These are phyloP conservation scores for Cystoderma amianthinum DNA, from an alignment of 768 basidiomycete species.

Conservation along the genomic window DNA sequence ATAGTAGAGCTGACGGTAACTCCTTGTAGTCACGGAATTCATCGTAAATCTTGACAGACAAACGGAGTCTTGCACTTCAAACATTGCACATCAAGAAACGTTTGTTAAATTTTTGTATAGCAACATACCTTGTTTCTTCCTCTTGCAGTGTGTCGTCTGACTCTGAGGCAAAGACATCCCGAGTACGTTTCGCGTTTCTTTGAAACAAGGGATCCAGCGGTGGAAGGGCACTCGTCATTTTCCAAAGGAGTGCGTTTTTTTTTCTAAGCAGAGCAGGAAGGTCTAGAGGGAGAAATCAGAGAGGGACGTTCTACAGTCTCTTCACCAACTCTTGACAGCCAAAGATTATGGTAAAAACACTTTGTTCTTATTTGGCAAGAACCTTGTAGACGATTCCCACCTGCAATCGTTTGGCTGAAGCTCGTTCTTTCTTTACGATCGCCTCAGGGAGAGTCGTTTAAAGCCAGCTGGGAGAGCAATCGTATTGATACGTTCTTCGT, in stretches of 20 bases:
- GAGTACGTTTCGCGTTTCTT: slow-evolving; percentile 63
- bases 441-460: no score
- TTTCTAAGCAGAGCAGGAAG: not conserved
- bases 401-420: no score
- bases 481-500: no score
- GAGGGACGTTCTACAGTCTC: no score
- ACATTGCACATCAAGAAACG: no score
- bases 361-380: slow-evolving; percentile 12
- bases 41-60: slow-evolving; percentile 82
- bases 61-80: slow-evolving; percentile 56
- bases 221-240: slow-evolving; percentile 47
- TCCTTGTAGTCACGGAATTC: slow-evolving; percentile 87
- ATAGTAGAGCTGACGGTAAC: slow-evolving; percentile 72
- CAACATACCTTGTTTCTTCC: slow-evolving; percentile 62
- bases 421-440: no score
- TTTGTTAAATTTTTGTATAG: not conserved
- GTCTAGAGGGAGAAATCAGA: no score
- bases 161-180: slow-evolving; percentile 61
- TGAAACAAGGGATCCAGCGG: slow-evolving; percentile 61
- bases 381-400: not conserved
- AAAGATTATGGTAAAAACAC: no score
- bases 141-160: slow-evolving; percentile 54
- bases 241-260: not conserved
- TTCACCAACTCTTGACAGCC: no score
- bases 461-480: no score